Evolutionary conservation across 2,329 filamentous ascomycete genomes (phyloP).

Genomic region (Mycosphaerella arachidis): DNA sequence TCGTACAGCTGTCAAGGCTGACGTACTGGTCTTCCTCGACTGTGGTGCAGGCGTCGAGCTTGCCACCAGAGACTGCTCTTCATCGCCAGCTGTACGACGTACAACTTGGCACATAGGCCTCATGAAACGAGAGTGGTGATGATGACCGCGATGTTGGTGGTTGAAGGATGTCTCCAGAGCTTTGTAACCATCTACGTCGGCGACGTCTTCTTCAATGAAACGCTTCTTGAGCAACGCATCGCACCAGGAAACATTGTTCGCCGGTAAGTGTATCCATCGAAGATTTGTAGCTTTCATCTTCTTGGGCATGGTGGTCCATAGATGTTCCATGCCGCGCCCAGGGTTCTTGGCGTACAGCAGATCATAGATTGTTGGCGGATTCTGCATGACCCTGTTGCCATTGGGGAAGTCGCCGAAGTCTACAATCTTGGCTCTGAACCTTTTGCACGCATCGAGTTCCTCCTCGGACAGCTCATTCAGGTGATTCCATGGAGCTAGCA

Average conservation of each 20-base stretch:
- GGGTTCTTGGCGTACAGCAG: conserved; percentile 20
- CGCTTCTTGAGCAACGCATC: conserved; percentile 60
- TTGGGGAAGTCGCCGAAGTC: conserved; percentile 27
- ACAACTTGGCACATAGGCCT: conserved; percentile 46
- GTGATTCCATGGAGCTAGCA: conserved; percentile 41
- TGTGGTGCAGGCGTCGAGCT: not conserved
- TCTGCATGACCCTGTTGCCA: conserved; percentile 23
- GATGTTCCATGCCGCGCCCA: conserved; percentile 14
- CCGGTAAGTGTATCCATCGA: conserved; percentile 45
- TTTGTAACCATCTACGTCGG: conserved; percentile 61
- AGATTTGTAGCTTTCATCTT: conserved; percentile 41
- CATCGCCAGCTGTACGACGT: conserved; percentile 15
- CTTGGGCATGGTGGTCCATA: conserved; percentile 34
- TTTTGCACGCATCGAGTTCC: conserved; percentile 20
- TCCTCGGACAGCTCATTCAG: conserved; percentile 19
- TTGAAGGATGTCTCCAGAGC: conserved; percentile 58
- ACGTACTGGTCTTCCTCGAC: not conserved
- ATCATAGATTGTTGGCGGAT: conserved; percentile 19
- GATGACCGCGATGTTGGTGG: conserved; percentile 57
- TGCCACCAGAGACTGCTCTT: conserved; percentile 7
- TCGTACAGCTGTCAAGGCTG: not conserved
- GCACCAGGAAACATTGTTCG: conserved; percentile 56
- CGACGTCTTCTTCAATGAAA: conserved; percentile 59
- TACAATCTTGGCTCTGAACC: conserved; percentile 21
- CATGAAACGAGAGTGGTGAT: conserved; percentile 60